Percentiles rank a stretch among this genome's conserved stretches.
phyloP scores from a whole-genome alignment of 768 basidiomycete genomes.

The Mycena chlorophos region DNA sequence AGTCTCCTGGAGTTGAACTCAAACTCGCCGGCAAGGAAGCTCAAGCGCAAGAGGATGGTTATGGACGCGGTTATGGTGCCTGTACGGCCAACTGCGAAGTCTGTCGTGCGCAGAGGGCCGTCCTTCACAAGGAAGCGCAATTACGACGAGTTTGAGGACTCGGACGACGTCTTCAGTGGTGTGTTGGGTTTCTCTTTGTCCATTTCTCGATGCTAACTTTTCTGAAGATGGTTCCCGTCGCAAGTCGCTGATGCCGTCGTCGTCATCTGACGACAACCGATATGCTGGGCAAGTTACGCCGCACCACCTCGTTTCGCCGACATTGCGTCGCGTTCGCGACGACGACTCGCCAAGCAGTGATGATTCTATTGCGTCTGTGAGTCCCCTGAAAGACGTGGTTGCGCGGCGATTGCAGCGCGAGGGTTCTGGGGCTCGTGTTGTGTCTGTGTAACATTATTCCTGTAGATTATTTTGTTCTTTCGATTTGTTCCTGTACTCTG shows the following conservation, averaged over 20 bases:
- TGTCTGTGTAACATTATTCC: not conserved
- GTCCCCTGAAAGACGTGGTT: constrained; percentile 49
- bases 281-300: constrained; percentile 68
- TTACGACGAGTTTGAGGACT: constrained; percentile 8
- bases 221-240: constrained; percentile 6
- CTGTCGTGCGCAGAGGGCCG: constrained; percentile 4
- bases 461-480: not conserved
- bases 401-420: constrained; percentile 41
- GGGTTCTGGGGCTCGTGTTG: constrained; percentile 21
- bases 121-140: constrained; percentile 12
- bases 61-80: constrained; percentile 57
- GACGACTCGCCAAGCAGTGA: constrained; percentile 46
- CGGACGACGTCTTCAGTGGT: constrained; percentile 18
- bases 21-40: constrained; percentile 36
- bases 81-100: constrained; percentile 16
- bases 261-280: constrained; percentile 67
- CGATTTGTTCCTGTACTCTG: not conserved
- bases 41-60: constrained; percentile 50
- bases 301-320: constrained; percentile 66
- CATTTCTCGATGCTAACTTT: constrained; percentile 9
- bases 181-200: constrained; percentile 1
- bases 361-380: constrained; percentile 43
- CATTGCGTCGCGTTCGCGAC: constrained; percentile 42
- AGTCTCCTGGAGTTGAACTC: constrained; percentile 11
- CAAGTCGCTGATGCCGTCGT: constrained; percentile 8